phyloP scores from a whole-genome alignment of 129 eudicot species.

The Lonicera japonica region DNA sequence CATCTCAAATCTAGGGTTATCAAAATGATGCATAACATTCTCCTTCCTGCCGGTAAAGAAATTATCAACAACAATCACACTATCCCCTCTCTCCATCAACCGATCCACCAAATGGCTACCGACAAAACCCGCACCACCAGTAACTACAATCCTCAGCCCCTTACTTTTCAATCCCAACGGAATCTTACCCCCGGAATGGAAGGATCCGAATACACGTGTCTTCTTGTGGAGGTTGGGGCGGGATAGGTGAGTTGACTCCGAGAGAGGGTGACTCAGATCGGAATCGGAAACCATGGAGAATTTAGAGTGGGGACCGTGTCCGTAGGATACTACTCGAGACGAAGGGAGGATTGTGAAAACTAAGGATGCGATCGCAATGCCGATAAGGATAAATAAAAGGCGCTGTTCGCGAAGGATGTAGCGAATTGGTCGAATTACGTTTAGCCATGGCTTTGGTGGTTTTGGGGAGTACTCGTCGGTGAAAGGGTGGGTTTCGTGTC shows the following conservation, averaged over 20 bases:
- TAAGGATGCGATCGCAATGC: constrained; percentile 60
- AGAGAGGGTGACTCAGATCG: neutral
- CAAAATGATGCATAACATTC: constrained; percentile 81
- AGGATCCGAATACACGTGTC: constrained; percentile 27
- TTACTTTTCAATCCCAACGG: constrained; percentile 70
- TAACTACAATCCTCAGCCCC: constrained; percentile 70
- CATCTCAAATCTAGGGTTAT: constrained; percentile 79
- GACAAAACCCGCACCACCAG: constrained; percentile 93
- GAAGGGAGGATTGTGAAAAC: constrained; percentile 38
- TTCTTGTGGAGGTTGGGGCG: constrained; percentile 14
- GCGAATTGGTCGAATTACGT: constrained; percentile 36
- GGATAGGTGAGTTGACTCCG: neutral
- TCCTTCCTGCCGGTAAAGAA: constrained; percentile 91
- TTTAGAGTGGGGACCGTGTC: neutral
- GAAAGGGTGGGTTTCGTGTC: constrained; percentile 47
- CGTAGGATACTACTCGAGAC: neutral
- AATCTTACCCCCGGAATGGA: constrained; percentile 54
- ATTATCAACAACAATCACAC: constrained; percentile 89
- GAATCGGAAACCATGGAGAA: neutral
- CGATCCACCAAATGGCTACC: constrained; percentile 90
- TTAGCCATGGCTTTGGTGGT: constrained; percentile 44
- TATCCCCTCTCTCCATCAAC: constrained; percentile 67
- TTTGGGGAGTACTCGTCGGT: constrained; percentile 52
- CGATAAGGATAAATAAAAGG: constrained; percentile 51
- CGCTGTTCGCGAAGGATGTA: constrained; percentile 78